These are phyloP conservation scores for Thraustochytrium striatum DNA, from an alignment of 352 stramenopile genomes.

Conservation along the genomic window DNA sequence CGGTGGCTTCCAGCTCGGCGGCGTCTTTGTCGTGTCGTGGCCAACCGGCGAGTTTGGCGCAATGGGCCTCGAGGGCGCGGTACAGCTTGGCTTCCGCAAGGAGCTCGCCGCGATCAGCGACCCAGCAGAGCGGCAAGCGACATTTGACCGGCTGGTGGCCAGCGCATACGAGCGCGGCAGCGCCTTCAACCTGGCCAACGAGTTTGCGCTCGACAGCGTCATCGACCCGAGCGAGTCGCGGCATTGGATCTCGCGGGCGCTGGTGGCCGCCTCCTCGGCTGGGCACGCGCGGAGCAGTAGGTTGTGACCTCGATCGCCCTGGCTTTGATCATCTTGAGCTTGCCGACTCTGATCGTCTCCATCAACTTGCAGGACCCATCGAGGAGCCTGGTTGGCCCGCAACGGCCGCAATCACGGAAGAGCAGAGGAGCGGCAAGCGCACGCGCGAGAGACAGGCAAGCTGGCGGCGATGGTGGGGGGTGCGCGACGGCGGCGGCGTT, in stretches of 20 bases:
- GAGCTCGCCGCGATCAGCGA: constrained; percentile 45
- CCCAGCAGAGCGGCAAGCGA: constrained; percentile 42
- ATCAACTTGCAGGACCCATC: too few species aligned
- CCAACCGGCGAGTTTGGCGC: constrained; percentile 52
- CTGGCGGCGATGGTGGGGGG: too few species aligned
- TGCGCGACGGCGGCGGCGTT: too few species aligned
- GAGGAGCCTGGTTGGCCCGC: too few species aligned
- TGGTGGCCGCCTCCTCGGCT: not conserved
- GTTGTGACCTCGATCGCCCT: too few species aligned
- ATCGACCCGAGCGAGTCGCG: constrained; percentile 50
- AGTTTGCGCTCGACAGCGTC: constrained; percentile 52
- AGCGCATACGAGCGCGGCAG: constrained; percentile 43
- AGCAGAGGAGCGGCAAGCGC: too few species aligned
- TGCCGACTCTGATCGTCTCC: too few species aligned
- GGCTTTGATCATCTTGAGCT: too few species aligned
- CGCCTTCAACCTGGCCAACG: constrained; percentile 46
- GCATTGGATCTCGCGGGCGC: constrained; percentile 9
- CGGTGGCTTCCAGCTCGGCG: constrained; percentile 10
- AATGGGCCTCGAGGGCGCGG: constrained; percentile 52
- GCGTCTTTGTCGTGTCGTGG: constrained; percentile 49
- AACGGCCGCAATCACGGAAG: too few species aligned
- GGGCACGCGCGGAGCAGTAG: too few species aligned
- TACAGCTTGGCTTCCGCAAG: constrained; percentile 48
- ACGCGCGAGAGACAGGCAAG: too few species aligned
- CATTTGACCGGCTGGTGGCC: constrained; percentile 46